phyloP scores from a whole-genome alignment of 257 asterid genomes.

The Jasminum sambac region DNA sequence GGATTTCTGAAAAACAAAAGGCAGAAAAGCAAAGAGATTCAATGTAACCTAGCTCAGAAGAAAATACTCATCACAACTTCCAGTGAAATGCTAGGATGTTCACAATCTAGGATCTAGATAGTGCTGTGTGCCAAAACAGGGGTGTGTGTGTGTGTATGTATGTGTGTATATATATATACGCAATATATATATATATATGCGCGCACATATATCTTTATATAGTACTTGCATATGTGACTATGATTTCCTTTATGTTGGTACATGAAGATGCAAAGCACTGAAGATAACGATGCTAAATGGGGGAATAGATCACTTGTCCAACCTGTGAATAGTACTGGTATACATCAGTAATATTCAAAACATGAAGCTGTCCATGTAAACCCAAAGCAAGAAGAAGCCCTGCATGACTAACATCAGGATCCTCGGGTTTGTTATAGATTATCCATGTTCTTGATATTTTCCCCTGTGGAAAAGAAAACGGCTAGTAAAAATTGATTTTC shows the following conservation, averaged over 20 bases:
- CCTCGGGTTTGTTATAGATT: constrained; percentile 91
- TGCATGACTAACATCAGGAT: constrained; percentile 90
- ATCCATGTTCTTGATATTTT: constrained; percentile 97
- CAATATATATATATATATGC: background rate
- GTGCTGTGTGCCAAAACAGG: background rate
- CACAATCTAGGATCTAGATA: constrained; percentile 3
- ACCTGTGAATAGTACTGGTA: constrained; percentile 89
- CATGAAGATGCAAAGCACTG: background rate
- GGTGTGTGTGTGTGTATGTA: background rate
- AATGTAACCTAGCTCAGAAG: constrained; percentile 4
- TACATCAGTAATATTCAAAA: constrained; percentile 72
- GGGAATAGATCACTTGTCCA: background rate
- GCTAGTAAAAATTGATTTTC: constrained; percentile 9
- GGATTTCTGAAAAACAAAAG: background rate
- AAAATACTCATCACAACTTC: background rate
- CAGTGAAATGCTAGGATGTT: constrained; percentile 1
- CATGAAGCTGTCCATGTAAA: constrained; percentile 92
- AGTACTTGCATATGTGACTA: background rate
- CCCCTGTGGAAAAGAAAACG: constrained; percentile 51
- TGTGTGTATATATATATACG: background rate
- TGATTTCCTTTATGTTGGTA: background rate
- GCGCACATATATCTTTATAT: background rate
- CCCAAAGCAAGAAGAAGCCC: constrained; percentile 98
- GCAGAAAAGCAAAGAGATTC: background rate
- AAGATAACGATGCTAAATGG: background rate